These are phyloP conservation scores for Acmispon strigosus DNA, from an alignment of 306 rosid species.

Conservation along the genomic window DNA sequence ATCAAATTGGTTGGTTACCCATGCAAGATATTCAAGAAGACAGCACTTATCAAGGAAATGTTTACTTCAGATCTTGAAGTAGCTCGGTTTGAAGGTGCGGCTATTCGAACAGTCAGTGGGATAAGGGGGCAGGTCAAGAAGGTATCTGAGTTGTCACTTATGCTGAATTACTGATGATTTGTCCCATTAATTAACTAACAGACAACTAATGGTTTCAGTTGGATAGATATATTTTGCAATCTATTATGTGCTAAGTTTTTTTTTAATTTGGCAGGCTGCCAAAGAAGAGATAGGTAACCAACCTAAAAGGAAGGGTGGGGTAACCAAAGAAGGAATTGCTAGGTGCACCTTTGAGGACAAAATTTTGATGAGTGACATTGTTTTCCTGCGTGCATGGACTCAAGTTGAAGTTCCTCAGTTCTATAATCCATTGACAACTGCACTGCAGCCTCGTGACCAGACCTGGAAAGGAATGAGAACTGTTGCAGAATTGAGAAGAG, in stretches of 20 bases:
- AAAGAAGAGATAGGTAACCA: constrained; percentile 83
- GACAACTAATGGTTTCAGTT: not conserved
- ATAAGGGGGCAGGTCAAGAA: constrained; percentile 95
- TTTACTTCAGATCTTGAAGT: constrained; percentile 91
- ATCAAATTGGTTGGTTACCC: constrained; percentile 90
- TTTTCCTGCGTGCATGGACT: constrained; percentile 89
- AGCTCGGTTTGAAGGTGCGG: constrained; percentile 95
- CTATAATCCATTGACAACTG: constrained; percentile 75
- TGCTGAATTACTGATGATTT: not conserved
- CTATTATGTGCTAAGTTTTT: not conserved
- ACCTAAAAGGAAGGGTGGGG: constrained; percentile 70
- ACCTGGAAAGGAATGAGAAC: constrained; percentile 95
- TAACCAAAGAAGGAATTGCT: constrained; percentile 78
- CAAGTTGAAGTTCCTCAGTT: constrained; percentile 78
- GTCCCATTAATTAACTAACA: not conserved
- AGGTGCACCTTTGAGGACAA: constrained; percentile 97
- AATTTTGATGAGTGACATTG: constrained; percentile 93
- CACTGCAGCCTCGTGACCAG: constrained; percentile 75
- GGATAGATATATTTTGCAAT: not conserved
- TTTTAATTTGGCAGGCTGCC: constrained; percentile 59
- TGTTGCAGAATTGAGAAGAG: constrained; percentile 84
- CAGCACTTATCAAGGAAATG: constrained; percentile 87
- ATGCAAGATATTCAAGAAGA: constrained; percentile 90
- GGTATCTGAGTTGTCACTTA: constrained; percentile 38
- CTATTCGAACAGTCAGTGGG: constrained; percentile 84